Evolutionary conservation across 2,329 filamentous ascomycete species (phyloP).

Genomic region (Ophidiomyces ophidiicola): DNA sequence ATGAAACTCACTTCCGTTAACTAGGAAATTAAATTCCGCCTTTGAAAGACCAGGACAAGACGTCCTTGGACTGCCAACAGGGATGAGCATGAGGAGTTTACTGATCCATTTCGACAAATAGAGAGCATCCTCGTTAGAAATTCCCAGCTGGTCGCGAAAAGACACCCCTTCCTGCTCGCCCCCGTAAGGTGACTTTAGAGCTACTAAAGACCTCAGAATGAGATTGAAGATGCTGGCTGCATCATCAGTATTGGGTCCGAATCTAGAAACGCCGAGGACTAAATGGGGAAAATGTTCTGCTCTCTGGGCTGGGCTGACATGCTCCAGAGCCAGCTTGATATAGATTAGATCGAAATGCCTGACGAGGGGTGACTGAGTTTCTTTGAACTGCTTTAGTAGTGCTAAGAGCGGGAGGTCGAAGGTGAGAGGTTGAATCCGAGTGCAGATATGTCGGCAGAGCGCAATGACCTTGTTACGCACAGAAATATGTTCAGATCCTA

Average conservation of each 20-base stretch:
- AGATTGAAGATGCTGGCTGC: slow-evolving; percentile 66
- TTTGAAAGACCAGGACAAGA: slow-evolving; percentile 50
- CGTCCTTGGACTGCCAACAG: slow-evolving; percentile 31
- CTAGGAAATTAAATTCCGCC: slow-evolving; percentile 57
- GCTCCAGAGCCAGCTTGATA: slow-evolving; percentile 67
- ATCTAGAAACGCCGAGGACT: slow-evolving; percentile 47
- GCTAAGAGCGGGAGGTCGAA: slow-evolving; percentile 74
- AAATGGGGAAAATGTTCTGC: slow-evolving; percentile 60
- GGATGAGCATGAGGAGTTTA: slow-evolving; percentile 60
- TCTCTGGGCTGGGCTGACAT: slow-evolving; percentile 50
- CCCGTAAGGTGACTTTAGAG: slow-evolving; percentile 54
- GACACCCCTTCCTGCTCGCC: slow-evolving; percentile 66
- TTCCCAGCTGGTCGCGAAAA: slow-evolving; percentile 53
- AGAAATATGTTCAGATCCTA: slow-evolving; percentile 63
- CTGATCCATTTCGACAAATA: slow-evolving; percentile 66
- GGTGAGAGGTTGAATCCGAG: slow-evolving; percentile 46
- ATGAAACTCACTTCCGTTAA: slow-evolving; percentile 43
- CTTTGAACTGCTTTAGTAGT: slow-evolving; percentile 81
- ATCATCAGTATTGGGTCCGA: slow-evolving; percentile 34
- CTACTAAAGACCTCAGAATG: slow-evolving; percentile 61
- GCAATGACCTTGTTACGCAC: slow-evolving; percentile 70
- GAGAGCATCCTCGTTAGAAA: slow-evolving; percentile 58
- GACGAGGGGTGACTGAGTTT: slow-evolving; percentile 58
- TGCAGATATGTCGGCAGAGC: slow-evolving; percentile 60
- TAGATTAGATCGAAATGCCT: slow-evolving; percentile 82